These are phyloP conservation scores for Quercus aquifolioides DNA, from an alignment of 306 rosid genomes.

Conservation along the genomic window DNA sequence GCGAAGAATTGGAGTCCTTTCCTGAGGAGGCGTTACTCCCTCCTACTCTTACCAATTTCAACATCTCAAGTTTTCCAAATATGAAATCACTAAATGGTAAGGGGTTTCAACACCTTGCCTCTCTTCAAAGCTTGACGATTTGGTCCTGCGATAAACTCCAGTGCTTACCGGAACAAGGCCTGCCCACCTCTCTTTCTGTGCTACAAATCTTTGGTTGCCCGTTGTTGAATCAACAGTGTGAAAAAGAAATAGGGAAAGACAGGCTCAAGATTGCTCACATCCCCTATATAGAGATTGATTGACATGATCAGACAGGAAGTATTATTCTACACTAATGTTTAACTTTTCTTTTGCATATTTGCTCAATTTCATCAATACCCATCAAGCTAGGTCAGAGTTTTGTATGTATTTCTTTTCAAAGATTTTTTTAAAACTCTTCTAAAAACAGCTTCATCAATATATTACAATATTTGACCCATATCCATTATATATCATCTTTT, in stretches of 20 bases:
- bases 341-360: no score
- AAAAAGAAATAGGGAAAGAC: background rate
- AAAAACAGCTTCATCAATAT: no score
- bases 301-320: background rate
- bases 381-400: no score
- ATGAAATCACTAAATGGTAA: slow-evolving; percentile 3
- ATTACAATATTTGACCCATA: no score
- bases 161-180: slow-evolving; percentile 13
- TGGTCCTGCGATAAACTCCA: background rate
- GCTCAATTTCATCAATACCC: no score
- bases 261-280: slow-evolving; percentile 24
- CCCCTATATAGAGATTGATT: background rate
- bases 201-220: background rate
- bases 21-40: background rate
- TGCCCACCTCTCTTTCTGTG: background rate
- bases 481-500: no score
- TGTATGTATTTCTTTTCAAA: no score
- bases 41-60: background rate
- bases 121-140: background rate
- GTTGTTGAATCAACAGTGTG: background rate
- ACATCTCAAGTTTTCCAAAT: background rate
- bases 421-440: no score
- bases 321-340: background rate
- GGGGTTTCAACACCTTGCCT: slow-evolving; percentile 26
- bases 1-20: background rate